Evolutionary conservation across 352 stramenopile genomes (phyloP), one percentile per base, ranked within the genome.

Genomic region (Phytophthora fragariae): DNA sequence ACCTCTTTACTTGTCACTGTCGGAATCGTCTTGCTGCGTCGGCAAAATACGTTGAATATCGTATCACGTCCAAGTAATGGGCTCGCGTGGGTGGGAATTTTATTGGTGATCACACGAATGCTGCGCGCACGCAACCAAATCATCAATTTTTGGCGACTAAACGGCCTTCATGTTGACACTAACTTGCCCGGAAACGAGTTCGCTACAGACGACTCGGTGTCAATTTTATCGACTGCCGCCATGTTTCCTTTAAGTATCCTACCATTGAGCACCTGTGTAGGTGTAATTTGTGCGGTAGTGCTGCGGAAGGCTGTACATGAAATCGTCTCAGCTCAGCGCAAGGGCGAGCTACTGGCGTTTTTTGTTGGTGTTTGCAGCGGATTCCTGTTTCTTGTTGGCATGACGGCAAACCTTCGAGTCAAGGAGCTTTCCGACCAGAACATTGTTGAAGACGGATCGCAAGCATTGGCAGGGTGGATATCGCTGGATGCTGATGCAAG

Each of bases 101-200:
- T 87, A 15, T 57, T 94, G 3, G 21, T 87, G 12, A 54, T 82
- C 21, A 87, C 84, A 37, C 84, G 91, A n/a, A 55, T 89, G 4
- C 68, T 97, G 15, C 89, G 91, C 14, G 66, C 77, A 55, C 88
- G 91, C 46, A 96, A 94, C 68, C 91, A 97, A 73, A 73, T 97
- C 33, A 97, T 97, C 59, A 97, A 97, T 65, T 97, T 97, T 66
- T 89, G 83, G 3, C 73, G 88, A 29, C 65, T 97, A 5, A 96
- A 96, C 53, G 73, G 62, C 1, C 57, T 97, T 21, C 3, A 71
- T 35, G 72, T 91, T 8, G 78, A 94, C 27, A 46, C 79, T 0
- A 84, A 77, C 14, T 41, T 76, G 6, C 58, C 71, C 35, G 90
- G 90, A 55, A 92, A 91, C 33, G 87, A 91, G 44, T 95, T 95